Conservation (phyloP, 2,329 filamentous ascomycete species). For the Ceratocystis papillata region DNA sequence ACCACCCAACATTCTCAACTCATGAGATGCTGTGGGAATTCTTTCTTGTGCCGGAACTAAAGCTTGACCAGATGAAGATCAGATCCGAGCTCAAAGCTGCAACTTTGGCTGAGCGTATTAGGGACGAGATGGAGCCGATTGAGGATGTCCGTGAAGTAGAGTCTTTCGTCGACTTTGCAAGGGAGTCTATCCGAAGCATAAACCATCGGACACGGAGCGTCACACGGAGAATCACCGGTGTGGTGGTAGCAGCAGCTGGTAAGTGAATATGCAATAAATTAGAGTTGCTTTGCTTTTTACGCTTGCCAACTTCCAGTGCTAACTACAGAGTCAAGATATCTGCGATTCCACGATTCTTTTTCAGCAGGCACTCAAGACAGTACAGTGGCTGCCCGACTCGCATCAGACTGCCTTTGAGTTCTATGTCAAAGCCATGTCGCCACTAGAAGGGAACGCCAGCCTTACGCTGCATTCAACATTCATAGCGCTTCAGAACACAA, state of each 20-base stretch:
- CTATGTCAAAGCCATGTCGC: constrained; percentile 56
- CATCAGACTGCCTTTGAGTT: constrained; percentile 62
- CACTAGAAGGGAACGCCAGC: constrained; percentile 62
- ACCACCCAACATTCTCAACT: constrained; percentile 83
- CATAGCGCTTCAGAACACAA: constrained; percentile 70
- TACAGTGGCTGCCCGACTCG: constrained; percentile 55
- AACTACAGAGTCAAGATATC: constrained; percentile 43
- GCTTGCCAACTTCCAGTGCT: background rate
- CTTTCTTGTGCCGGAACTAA: constrained; percentile 89
- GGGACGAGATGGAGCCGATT: constrained; percentile 79
- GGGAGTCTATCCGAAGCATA: constrained; percentile 77
- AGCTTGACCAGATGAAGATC: constrained; percentile 79
- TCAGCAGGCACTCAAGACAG: constrained; percentile 41
- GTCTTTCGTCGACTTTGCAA: constrained; percentile 80
- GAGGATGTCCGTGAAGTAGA: constrained; percentile 80
- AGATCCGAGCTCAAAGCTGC: constrained; percentile 79
- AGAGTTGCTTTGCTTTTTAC: background rate
- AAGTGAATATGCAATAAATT: background rate
- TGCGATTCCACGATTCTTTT: constrained; percentile 52
- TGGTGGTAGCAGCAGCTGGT: constrained; percentile 34
- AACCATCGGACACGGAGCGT: constrained; percentile 74
- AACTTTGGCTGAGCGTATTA: constrained; percentile 68
- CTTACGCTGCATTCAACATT: constrained; percentile 63
- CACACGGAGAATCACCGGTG: constrained; percentile 64
- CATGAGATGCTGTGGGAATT: constrained; percentile 99